Percentiles rank a stretch among this genome's conserved stretches.
phyloP scores from a whole-genome alignment of 495 filamentous ascomycete genomes.

The Penicillium steckii region DNA sequence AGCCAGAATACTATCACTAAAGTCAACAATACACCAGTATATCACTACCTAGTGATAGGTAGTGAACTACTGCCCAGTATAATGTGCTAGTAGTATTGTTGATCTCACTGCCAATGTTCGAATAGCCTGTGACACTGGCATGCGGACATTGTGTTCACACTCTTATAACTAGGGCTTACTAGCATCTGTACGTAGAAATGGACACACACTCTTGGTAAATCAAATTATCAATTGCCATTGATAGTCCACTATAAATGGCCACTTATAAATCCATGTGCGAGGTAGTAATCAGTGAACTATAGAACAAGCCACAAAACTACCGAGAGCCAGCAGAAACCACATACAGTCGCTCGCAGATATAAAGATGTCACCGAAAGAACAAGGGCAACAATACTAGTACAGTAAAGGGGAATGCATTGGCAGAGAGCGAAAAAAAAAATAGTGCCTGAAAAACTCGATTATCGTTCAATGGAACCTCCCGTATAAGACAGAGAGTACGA shows the following conservation, averaged over 20 bases:
- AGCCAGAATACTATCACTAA: no score
- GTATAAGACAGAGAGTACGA: slow-evolving; percentile 21
- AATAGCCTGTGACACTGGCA: no score
- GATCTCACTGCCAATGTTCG: no score
- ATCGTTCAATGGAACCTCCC: slow-evolving; percentile 21
- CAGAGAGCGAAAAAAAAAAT: background rate
- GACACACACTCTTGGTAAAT: background rate
- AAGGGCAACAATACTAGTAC: background rate
- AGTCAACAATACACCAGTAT: no score
- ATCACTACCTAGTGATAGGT: no score
- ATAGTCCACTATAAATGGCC: no score
- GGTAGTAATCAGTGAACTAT: background rate
- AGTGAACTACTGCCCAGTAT: no score
- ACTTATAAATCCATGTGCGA: background rate
- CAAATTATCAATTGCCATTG: background rate
- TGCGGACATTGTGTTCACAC: no score
- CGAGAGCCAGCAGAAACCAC: background rate
- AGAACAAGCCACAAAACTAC: background rate
- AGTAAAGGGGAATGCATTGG: background rate
- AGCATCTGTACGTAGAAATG: no score
- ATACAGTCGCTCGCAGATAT: no score
- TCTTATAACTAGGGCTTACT: no score
- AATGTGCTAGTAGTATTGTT: no score
- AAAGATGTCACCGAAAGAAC: background rate
- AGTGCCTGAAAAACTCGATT: slow-evolving; percentile 24